These are phyloP conservation scores for Nepenthes alata DNA, from an alignment of 179 eudicot species.

Conservation along the genomic window DNA sequence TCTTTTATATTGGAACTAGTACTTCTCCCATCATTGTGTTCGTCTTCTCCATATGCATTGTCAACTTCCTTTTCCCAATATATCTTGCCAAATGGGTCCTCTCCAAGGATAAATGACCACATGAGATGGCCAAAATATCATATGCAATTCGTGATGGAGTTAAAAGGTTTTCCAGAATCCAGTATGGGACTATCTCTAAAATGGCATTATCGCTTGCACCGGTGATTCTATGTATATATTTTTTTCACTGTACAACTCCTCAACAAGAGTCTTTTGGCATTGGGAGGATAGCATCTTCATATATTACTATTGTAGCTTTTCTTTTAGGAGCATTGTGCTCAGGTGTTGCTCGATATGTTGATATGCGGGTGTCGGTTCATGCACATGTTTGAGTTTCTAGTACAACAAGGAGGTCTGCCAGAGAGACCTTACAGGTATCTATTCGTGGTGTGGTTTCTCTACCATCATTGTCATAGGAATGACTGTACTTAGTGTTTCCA, in stretches of 20 bases:
- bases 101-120: conserved; percentile 95
- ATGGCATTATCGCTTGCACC: conserved; percentile 81
- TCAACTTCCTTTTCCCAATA: conserved; percentile 63
- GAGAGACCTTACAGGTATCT: conserved; percentile 88
- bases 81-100: conserved; percentile 97
- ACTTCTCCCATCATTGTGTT: conserved; percentile 86
- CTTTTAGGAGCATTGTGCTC: conserved; percentile 94
- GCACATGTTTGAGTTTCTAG: conserved; percentile 95
- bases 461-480: conserved; percentile 62
- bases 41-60: conserved; percentile 75
- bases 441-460: conserved; percentile 96
- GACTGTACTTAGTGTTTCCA: conserved; percentile 88
- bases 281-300: conserved; percentile 59
- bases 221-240: conserved; percentile 69
- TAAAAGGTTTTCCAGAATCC: conserved; percentile 91
- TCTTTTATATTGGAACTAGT: conserved; percentile 82
- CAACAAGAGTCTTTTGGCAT: conserved; percentile 88
- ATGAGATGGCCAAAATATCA: conserved; percentile 94
- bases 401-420: conserved; percentile 96
- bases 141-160: conserved; percentile 99
- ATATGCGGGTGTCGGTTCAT: conserved; percentile 99
- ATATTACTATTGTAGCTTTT: conserved; percentile 75
- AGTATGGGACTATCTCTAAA: conserved; percentile 90
- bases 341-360: conserved; percentile 96
- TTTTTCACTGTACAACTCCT: conserved; percentile 71